Base-by-base conservation (phyloP, 495 filamentous ascomycete genomes). In the Penicillium cosmopolitanum region DNA sequence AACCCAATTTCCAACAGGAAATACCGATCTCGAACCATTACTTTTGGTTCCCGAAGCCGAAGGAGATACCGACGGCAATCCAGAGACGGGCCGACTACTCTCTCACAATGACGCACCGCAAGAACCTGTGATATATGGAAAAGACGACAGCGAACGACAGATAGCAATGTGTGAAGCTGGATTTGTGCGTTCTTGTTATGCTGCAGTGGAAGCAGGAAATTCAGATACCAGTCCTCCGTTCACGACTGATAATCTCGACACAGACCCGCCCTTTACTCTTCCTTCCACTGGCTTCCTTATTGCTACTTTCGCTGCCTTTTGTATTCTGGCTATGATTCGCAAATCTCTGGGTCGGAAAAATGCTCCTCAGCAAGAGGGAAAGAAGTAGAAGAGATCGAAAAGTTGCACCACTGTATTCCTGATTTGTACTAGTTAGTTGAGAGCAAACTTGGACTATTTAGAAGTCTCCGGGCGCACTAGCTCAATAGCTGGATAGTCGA, bases 291-390 rank as follows among this genome's bases (percentile, higher is more conserved):
- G 42, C 42, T 16, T 44, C n/a, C 4, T 44, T 44, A 16, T 18
- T 44, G 42, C 42, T 44, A 44, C 42, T 44, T 44, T 44, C 42
- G 15, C 8, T 44, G 42, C 42, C 42, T 16, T 44, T 44, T 44
- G 42, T 44, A 10, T 44, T 44, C 6, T 44, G 15, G 42, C 16
- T 44, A 44, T 44, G 16, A 44, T 44, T 7, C 42, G 42, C 12
- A n/a, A n/a, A n/a, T 44, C 42, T 16, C 0, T 16, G n/a, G 16
- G 42, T 5, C 42, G 42, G 16, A 19, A 6, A 13, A n/a, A 0
- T 40, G 36, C 15, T 40, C 11, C 36, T 13, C 36, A 44, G 16
- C 42, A n/a, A 6, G 42, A 44, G 0, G 42, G 9, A 6, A 44
- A 44, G 16, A 44, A 44, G 36, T n/a, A 40, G 36, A 40, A 12